phyloP scores from a whole-genome alignment of 495 filamentous ascomycete genomes.

The Daldinia grandis region DNA sequence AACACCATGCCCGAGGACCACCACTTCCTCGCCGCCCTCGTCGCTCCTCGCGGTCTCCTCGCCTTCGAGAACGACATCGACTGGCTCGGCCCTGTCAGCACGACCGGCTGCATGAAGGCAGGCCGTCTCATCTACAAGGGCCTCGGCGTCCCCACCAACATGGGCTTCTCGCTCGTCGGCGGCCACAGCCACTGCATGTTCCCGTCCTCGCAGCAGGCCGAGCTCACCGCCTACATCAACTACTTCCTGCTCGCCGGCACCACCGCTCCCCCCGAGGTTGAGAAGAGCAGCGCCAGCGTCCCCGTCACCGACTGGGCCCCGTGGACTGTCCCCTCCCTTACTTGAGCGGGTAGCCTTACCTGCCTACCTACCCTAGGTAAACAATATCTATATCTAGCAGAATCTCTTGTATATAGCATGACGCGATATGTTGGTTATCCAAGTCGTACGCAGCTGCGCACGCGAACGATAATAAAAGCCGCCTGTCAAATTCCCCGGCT shows the following conservation, averaged over 20 bases:
- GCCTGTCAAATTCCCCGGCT: background rate
- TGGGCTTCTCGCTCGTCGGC: slow-evolving; percentile 62
- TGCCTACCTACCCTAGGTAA: too few relatives aligned
- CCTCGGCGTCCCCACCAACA: slow-evolving; percentile 55
- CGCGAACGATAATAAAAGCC: slow-evolving; percentile 7
- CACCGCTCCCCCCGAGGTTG: slow-evolving; percentile 48
- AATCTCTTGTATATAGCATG: slow-evolving; percentile 27
- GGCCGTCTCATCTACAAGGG: slow-evolving; percentile 61
- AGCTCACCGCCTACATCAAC: slow-evolving; percentile 63
- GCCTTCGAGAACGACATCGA: slow-evolving; percentile 64
- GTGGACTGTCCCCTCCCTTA: slow-evolving; percentile 51
- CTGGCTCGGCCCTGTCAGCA: slow-evolving; percentile 61
- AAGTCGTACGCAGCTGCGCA: slow-evolving; percentile 32
- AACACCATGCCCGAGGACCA: slow-evolving; percentile 58
- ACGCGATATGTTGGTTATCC: background rate
- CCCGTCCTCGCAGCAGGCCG: slow-evolving; percentile 56
- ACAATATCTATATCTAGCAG: background rate
- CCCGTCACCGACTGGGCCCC: slow-evolving; percentile 52
- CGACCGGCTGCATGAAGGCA: slow-evolving; percentile 64
- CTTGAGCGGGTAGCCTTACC: slow-evolving; percentile 40
- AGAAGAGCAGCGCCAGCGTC: slow-evolving; percentile 52
- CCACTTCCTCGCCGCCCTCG: slow-evolving; percentile 58
- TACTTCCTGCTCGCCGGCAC: slow-evolving; percentile 57
- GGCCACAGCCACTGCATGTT: slow-evolving; percentile 64
- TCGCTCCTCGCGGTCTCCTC: slow-evolving; percentile 57